Percentiles rank a stretch among this genome's conserved stretches.
Evolutionary conservation across 2,329 filamentous ascomycete genomes (phyloP).

Genomic region (Tolypocladium pustulatum): DNA sequence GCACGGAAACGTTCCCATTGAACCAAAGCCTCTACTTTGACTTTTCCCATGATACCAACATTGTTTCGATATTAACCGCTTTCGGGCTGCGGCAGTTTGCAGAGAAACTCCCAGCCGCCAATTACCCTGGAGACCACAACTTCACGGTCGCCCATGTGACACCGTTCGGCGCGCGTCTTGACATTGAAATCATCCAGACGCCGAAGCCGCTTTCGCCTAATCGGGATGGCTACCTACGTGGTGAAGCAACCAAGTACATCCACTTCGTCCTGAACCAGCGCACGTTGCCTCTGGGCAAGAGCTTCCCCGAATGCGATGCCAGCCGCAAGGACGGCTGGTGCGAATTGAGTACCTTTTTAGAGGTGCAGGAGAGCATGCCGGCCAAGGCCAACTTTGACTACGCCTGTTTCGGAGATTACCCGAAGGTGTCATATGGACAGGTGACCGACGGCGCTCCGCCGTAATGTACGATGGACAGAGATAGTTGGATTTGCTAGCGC

Average conservation of each 20-base stretch:
- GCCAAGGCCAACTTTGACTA: conserved; percentile 50
- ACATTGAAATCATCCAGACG: conserved; percentile 63
- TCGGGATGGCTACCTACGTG: conserved; percentile 41
- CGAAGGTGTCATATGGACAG: conserved; percentile 24
- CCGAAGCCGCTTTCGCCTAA: conserved; percentile 50
- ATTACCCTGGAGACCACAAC: conserved; percentile 46
- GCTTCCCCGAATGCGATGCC: conserved; percentile 52
- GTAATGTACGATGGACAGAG: not conserved
- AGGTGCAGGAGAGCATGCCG: conserved; percentile 48
- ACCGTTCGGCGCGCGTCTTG: conserved; percentile 61
- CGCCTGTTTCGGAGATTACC: conserved; percentile 51
- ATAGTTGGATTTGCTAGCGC: not conserved
- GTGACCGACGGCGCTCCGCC: conserved; percentile 26
- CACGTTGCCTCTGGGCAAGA: conserved; percentile 57
- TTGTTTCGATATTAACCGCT: conserved; percentile 57
- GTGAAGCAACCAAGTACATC: conserved; percentile 53
- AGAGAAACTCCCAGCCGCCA: conserved; percentile 42
- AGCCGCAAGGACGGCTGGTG: conserved; percentile 66
- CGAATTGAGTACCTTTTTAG: conserved; percentile 57
- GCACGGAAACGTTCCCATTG: conserved; percentile 57
- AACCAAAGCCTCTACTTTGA: conserved; percentile 68
- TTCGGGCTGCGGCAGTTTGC: conserved; percentile 64
- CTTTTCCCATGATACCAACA: conserved; percentile 70
- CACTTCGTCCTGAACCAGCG: conserved; percentile 68
- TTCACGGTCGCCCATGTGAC: conserved; percentile 58